Evolutionary conservation across 2,329 filamentous ascomycete species (phyloP).

Genomic region (Diaporthe sp.): DNA sequence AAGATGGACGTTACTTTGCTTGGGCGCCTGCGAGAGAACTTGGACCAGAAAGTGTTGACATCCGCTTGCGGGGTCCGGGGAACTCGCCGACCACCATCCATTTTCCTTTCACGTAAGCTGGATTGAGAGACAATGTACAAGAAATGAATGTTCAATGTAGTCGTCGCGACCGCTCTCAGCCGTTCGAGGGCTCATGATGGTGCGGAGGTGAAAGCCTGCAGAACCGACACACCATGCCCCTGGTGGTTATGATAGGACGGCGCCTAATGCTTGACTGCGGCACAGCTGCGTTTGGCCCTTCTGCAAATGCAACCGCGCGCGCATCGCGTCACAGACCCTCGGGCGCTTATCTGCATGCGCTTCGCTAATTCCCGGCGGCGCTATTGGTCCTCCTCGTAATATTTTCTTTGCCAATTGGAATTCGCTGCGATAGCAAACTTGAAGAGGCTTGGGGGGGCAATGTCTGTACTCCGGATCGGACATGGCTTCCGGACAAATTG

Average conservation of each 20-base stretch:
- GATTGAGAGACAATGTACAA: too few species aligned
- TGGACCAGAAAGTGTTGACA: slow-evolving; percentile 54
- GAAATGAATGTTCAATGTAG: background rate
- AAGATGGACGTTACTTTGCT: slow-evolving; percentile 58
- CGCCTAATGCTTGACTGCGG: background rate
- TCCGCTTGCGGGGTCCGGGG: slow-evolving; percentile 50
- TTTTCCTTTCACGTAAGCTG: background rate
- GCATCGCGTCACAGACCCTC: background rate
- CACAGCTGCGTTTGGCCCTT: background rate
- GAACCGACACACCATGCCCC: background rate
- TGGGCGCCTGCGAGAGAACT: slow-evolving; percentile 52
- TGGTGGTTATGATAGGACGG: slow-evolving; percentile 1
- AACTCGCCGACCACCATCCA: background rate
- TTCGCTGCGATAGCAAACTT: background rate
- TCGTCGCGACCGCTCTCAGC: background rate
- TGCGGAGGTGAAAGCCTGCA: background rate
- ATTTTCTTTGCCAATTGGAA: background rate
- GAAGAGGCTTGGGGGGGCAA: background rate
- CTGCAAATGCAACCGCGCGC: background rate
- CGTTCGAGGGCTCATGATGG: background rate
- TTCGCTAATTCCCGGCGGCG: background rate
- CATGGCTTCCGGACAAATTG: too few species aligned
- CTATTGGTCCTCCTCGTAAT: background rate
- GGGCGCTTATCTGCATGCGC: background rate
- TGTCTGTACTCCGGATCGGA: too few species aligned